Base-by-base conservation (phyloP, 169 alveolate species). In the Plasmodium fragile region DNA sequence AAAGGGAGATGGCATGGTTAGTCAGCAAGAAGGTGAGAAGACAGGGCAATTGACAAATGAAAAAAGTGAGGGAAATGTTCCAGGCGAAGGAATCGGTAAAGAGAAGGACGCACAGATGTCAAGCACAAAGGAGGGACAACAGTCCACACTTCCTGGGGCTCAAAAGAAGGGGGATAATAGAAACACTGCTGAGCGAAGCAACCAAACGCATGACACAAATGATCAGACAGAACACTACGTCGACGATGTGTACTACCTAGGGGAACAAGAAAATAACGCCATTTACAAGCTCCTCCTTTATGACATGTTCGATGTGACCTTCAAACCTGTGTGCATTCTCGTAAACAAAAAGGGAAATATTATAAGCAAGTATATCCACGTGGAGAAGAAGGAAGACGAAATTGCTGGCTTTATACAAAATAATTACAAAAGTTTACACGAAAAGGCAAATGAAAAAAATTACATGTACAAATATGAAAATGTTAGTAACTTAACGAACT, bases 271-370 rank as follows among this genome's bases (percentile, higher is more conserved):
- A 85, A 85, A 85, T 52, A 85, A 85, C 41, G 75, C 70, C 13
- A 85, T 85, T 32, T 85, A 85, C 30, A 85, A 85, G 34, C 59
- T 85, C 3, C 79, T 85, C 45, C 70, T 85, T 34, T 85, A 85
- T 45, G 93, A 85, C 13, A 85, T 69, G 36, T 85, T 85, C 59
- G 93, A 85, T 43, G 69, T 85, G 78, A 85, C 93, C 3, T 85
- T 75, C 79, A 85, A 85, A 49, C 93, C 93, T n/a, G 70, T 85
- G 22, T 30, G 93, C 43, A 73, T 85, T 22, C 65, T 85, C 41
- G 85, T 75, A 18, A 85, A 85, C 65, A 85, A 85, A 41, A 85
- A 85, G 84, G 93, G 93, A 41, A 85, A 85, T 1, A 52, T 85
- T n/a, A 49, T 85, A 85, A 85, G 59, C 45, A 85, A 85, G 79